Percentiles rank a stretch among this genome's conserved stretches.
Conservation (phyloP, 1,284 basidiomycete genomes). For the Gastroboletus turbinatus region DNA sequence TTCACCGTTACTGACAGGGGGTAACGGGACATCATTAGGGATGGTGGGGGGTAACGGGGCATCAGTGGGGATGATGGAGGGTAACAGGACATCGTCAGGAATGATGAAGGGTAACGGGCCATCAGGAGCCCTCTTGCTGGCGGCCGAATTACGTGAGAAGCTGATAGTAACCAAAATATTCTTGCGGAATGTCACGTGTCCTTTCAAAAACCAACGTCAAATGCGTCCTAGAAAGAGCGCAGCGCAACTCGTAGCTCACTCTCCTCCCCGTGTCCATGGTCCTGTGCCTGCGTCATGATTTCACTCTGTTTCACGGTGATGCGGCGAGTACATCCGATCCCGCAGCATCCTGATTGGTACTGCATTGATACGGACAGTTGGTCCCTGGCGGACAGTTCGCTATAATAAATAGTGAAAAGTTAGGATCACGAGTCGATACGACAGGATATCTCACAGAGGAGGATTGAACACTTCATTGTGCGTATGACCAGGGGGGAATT, state of each 20-base stretch:
- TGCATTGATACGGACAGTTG: background rate
- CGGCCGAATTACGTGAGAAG: background rate
- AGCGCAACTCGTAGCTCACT: background rate
- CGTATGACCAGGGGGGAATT: background rate
- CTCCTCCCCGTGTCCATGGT: background rate
- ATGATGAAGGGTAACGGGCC: background rate
- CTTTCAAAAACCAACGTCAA: background rate
- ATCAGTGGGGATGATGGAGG: accelerated
- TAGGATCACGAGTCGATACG: background rate
- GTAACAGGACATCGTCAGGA: background rate
- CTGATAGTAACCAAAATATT: background rate
- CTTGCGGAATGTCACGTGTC: background rate
- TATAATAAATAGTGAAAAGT: background rate
- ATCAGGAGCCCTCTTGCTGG: too few relatives aligned
- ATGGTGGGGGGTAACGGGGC: background rate
- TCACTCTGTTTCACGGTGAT: background rate
- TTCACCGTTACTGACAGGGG: too few relatives aligned
- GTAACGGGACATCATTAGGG: too few relatives aligned
- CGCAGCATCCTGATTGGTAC: background rate
- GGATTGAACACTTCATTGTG: background rate
- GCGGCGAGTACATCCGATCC: background rate
- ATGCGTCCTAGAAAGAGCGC: background rate
- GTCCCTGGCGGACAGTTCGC: background rate
- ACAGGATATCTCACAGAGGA: background rate
- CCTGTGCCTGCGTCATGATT: background rate